These are phyloP conservation scores for Saccharomycopsis fermentans DNA, from an alignment of 805 yeast genomes.

Conservation along the genomic window DNA sequence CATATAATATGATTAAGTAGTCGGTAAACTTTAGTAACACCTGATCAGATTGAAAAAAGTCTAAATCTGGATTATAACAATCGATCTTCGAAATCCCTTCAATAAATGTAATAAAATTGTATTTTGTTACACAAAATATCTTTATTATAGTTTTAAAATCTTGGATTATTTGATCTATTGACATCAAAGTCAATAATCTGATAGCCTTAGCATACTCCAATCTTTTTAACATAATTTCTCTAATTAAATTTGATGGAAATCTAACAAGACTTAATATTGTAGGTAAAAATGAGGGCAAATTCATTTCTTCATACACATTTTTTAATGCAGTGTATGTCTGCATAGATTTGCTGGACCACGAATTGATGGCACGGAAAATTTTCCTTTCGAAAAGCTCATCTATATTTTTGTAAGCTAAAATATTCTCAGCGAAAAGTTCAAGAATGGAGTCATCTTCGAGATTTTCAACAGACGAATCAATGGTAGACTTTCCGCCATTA, in stretches of 20 bases:
- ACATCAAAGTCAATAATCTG: conserved; percentile 83
- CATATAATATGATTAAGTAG: conserved; percentile 59
- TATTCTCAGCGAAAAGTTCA: conserved; percentile 13
- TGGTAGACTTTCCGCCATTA: not conserved
- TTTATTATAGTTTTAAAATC: conserved; percentile 72
- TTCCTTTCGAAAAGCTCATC: conserved; percentile 61
- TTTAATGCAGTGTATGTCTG: conserved; percentile 56
- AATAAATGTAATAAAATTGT: conserved; percentile 22
- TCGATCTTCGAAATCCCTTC: conserved; percentile 43
- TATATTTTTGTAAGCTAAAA: conserved; percentile 39
- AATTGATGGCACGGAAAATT: conserved; percentile 58
- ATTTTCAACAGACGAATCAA: not conserved
- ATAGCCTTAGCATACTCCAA: conserved; percentile 68
- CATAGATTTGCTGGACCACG: conserved; percentile 76
- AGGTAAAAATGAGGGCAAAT: conserved; percentile 64
- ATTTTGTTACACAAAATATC: conserved; percentile 63
- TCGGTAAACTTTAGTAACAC: conserved; percentile 65
- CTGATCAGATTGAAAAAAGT: conserved; percentile 42
- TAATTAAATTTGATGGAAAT: conserved; percentile 72
- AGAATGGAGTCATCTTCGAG: conserved; percentile 11
- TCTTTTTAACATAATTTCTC: conserved; percentile 67
- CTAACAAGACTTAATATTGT: conserved; percentile 53
- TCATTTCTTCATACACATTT: conserved; percentile 51
- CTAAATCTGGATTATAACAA: conserved; percentile 50
- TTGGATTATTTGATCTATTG: conserved; percentile 87